Evolutionary conservation across 2,329 filamentous ascomycete genomes (phyloP).

Genomic region (Diaporthe citriasiana): DNA sequence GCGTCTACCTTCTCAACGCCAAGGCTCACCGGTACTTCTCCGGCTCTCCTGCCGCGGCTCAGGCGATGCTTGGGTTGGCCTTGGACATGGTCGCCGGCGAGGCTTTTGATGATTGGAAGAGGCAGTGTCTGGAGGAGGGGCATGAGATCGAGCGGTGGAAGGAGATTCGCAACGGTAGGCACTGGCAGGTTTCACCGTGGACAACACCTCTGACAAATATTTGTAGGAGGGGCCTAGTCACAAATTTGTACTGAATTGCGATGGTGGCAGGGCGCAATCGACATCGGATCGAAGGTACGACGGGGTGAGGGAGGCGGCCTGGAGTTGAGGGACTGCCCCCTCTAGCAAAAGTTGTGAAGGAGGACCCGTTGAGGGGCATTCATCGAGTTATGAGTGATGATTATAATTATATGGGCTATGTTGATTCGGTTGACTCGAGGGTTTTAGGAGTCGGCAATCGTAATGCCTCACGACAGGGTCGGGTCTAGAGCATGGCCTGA

Average conservation of each 20-base stretch:
- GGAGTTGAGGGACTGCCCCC: not conserved
- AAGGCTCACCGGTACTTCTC: not conserved
- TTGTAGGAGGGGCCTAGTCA: not conserved
- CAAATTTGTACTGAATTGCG: not conserved
- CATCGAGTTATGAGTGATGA: not conserved
- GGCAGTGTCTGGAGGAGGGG: conserved; percentile 25
- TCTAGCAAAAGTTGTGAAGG: not conserved
- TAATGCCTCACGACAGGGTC: not conserved
- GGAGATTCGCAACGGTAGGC: not conserved
- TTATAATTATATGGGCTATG: not conserved
- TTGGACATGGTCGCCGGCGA: conserved; percentile 11
- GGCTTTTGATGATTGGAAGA: not conserved
- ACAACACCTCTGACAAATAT: not conserved
- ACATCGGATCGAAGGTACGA: not conserved
- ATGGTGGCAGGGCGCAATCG: not conserved
- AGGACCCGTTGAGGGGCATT: not conserved
- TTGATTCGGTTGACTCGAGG: not conserved
- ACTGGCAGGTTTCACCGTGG: rapidly evolving
- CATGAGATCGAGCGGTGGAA: conserved; percentile 7
- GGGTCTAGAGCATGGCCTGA: not conserved
- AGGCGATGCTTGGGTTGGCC: not conserved
- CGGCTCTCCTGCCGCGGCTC: not conserved
- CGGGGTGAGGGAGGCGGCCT: not conserved
- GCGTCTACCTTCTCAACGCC: conserved; percentile 4
- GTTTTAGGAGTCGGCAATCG: not conserved